phyloP scores from a whole-genome alignment of 2,329 filamentous ascomycete genomes.

The Rosellinia necatrix region DNA sequence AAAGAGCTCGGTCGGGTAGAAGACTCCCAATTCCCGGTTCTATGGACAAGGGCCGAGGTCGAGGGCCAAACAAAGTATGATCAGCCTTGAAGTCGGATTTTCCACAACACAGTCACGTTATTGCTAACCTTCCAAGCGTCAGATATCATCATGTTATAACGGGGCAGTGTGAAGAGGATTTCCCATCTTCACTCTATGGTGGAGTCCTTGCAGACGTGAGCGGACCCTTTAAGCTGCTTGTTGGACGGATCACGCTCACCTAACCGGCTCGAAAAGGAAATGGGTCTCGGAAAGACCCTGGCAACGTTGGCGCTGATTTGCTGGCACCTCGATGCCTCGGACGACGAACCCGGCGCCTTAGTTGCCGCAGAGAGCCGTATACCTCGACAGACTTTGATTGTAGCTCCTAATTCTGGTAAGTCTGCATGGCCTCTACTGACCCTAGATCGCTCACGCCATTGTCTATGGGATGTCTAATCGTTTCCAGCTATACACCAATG shows the following conservation, averaged over 20 bases:
- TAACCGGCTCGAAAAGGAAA: slow-evolving; percentile 9
- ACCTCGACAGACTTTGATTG: slow-evolving; percentile 12
- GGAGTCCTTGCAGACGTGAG: slow-evolving; percentile 23
- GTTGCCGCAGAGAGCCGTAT: too few relatives aligned
- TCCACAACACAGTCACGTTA: neutral
- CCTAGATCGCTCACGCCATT: too few relatives aligned
- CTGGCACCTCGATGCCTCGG: slow-evolving; percentile 8
- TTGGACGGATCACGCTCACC: neutral
- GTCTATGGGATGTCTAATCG: too few relatives aligned
- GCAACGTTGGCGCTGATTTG: slow-evolving; percentile 17
- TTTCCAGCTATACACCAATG: slow-evolving; percentile 34
- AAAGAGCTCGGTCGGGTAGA: neutral
- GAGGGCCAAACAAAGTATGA: neutral
- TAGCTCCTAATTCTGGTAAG: slow-evolving; percentile 21
- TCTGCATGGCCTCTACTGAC: neutral
- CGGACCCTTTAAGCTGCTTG: too few relatives aligned
- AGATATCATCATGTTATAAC: slow-evolving; percentile 22
- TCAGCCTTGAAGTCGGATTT: neutral
- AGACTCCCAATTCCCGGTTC: neutral
- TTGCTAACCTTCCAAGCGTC: neutral
- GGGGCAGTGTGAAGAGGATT: too few relatives aligned
- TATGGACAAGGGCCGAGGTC: slow-evolving; percentile 1
- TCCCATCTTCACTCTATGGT: too few relatives aligned
- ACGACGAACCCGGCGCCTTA: too few relatives aligned
- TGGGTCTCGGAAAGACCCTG: slow-evolving; percentile 29